Evolutionary conservation across 129 eudicot genomes (phyloP).

Genomic region (Tanacetum coccineum): DNA sequence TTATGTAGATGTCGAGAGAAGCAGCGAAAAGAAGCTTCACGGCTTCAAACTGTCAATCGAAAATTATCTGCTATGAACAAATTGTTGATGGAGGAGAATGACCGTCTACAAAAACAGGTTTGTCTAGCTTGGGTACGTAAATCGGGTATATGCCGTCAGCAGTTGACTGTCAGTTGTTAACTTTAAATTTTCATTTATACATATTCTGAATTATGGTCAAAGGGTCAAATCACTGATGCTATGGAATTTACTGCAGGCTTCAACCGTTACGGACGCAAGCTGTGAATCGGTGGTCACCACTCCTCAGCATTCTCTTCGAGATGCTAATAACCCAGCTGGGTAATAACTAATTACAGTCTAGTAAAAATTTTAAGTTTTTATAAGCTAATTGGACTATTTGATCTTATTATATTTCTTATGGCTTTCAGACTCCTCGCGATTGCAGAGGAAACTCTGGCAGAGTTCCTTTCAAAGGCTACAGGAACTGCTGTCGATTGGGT

Average conservation of each 20-base stretch:
- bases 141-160: constrained; percentile 89
- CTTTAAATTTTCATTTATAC: background rate
- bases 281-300: constrained; percentile 87
- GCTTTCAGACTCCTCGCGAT: constrained; percentile 77
- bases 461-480: constrained; percentile 99
- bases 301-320: constrained; percentile 79
- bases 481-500: constrained; percentile 99
- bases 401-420: constrained; percentile 10
- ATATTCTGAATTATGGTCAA: background rate
- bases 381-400: background rate
- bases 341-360: constrained; percentile 18
- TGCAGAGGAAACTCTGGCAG: constrained; percentile 95
- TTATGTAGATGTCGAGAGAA: constrained; percentile 75
- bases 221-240: background rate
- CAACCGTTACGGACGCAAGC: constrained; percentile 66
- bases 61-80: constrained; percentile 87
- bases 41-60: constrained; percentile 78
- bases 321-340: constrained; percentile 97
- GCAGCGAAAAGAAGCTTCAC: constrained; percentile 81
- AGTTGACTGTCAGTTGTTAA: constrained; percentile 53
- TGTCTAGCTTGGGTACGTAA: constrained; percentile 81
- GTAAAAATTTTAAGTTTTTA: background rate
- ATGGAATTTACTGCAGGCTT: constrained; percentile 39
- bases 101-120: constrained; percentile 96
- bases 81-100: constrained; percentile 93